These are phyloP conservation scores for Musa itinerans DNA, from an alignment of 176 grass and related monocot species.

Conservation along the genomic window DNA sequence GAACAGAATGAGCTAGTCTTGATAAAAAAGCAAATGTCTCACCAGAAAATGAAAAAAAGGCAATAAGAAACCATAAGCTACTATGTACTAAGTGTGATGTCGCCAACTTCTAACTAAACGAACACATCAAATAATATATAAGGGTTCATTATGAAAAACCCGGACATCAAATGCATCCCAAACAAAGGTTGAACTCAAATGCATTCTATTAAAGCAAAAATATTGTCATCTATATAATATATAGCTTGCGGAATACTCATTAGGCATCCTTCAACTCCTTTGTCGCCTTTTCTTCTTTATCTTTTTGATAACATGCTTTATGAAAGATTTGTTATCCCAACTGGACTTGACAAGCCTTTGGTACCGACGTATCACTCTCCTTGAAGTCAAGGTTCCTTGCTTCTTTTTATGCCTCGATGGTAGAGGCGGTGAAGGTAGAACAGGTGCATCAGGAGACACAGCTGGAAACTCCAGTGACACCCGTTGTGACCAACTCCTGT, in stretches of 20 bases:
- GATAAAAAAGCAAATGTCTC: too few species aligned
- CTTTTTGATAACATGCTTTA: constrained; percentile 7
- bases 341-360: constrained; percentile 7
- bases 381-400: constrained; percentile 5
- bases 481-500: neutral
- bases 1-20: too few species aligned
- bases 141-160: neutral
- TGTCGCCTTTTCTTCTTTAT: neutral
- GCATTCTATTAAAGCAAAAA: neutral
- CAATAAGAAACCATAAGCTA: too few species aligned
- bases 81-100: neutral
- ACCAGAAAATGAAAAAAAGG: too few species aligned
- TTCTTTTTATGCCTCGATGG: constrained; percentile 2
- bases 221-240: neutral
- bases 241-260: neutral
- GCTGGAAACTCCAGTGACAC: neutral
- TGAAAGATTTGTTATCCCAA: neutral
- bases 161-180: neutral
- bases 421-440: neutral
- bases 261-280: constrained; percentile 1
- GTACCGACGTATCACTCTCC: constrained; percentile 10
- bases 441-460: neutral
- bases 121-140: neutral
- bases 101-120: neutral
- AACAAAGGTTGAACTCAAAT: neutral